Percentiles rank a stretch among this genome's conserved stretches.
These are phyloP conservation scores for Aspergillus indologenus DNA, from an alignment of 495 filamentous ascomycete species.

Conservation along the genomic window DNA sequence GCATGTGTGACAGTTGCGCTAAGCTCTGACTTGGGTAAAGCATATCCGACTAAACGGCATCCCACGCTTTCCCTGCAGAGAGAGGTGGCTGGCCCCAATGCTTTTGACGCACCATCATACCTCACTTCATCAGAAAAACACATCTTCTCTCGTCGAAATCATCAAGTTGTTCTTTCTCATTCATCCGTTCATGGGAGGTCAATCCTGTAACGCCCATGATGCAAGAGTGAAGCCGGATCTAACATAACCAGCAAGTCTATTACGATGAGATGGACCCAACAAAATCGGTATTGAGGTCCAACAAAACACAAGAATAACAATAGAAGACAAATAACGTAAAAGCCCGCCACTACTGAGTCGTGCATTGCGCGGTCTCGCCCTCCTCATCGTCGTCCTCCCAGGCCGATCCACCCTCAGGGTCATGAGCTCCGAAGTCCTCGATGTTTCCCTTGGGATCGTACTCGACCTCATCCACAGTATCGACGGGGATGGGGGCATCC, in stretches of 20 bases:
- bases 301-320: conserved; percentile 8
- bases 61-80: neutral
- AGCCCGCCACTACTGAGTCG: conserved; percentile 65
- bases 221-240: conserved; percentile 17
- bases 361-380: conserved; percentile 67
- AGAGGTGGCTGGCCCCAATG: no score
- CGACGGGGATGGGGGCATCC: conserved; percentile 55
- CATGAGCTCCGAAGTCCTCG: conserved; percentile 71
- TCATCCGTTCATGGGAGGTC: neutral
- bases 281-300: conserved; percentile 14
- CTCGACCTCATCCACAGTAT: conserved; percentile 80
- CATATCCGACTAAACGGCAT: neutral
- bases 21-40: no score
- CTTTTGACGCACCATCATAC: no score
- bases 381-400: conserved; percentile 81
- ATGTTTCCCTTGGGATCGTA: conserved; percentile 78
- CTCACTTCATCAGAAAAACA: neutral
- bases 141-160: neutral
- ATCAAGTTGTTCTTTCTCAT: neutral
- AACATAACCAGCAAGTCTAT: conserved; percentile 22
- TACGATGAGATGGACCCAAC: conserved; percentile 10
- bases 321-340: conserved; percentile 6
- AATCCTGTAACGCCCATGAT: conserved; percentile 21
- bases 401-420: conserved; percentile 66
- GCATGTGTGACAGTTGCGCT: no score